Conservation (phyloP, 768 basidiomycete species). For the Rhodotorula sphaerocarpa region DNA sequence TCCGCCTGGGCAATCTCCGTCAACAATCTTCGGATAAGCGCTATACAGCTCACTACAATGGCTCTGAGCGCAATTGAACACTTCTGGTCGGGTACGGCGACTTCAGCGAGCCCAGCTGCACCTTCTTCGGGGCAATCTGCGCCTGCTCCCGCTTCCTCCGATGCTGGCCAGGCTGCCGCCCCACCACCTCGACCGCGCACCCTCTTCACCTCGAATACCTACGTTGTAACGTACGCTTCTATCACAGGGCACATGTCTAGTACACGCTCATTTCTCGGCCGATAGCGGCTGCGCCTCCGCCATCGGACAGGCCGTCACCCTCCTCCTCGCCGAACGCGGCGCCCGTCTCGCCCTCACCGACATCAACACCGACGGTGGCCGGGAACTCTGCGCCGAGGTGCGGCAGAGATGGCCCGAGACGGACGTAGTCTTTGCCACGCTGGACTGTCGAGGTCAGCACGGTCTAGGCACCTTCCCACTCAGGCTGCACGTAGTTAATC, state of each 20-base stretch:
- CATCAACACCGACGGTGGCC: conserved; percentile 6
- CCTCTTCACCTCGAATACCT: too few species aligned
- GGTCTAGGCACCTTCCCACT: not conserved
- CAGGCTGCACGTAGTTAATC: not conserved
- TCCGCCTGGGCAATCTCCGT: too few species aligned
- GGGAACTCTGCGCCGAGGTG: conserved; percentile 13
- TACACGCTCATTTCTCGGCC: too few species aligned
- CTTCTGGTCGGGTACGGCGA: too few species aligned
- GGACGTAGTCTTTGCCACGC: conserved; percentile 16
- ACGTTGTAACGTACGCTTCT: too few species aligned
- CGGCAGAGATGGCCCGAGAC: not conserved
- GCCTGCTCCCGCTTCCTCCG: too few species aligned
- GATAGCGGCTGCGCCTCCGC: conserved; percentile 16
- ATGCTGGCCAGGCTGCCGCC: too few species aligned
- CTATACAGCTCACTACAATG: not conserved
- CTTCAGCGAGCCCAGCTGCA: not conserved
- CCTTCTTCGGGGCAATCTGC: not conserved
- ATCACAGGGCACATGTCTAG: too few species aligned
- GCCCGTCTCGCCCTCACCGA: conserved; percentile 20
- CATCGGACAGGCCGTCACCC: conserved; percentile 14
- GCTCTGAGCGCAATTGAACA: not conserved
- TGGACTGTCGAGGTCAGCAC: conserved; percentile 10
- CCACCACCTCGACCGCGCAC: too few species aligned
- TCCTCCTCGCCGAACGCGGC: conserved; percentile 11
- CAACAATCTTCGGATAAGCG: too few species aligned